Evolutionary conservation across 345 rosid genomes (phyloP).

Genomic region (Eucalyptus cloeziana): DNA sequence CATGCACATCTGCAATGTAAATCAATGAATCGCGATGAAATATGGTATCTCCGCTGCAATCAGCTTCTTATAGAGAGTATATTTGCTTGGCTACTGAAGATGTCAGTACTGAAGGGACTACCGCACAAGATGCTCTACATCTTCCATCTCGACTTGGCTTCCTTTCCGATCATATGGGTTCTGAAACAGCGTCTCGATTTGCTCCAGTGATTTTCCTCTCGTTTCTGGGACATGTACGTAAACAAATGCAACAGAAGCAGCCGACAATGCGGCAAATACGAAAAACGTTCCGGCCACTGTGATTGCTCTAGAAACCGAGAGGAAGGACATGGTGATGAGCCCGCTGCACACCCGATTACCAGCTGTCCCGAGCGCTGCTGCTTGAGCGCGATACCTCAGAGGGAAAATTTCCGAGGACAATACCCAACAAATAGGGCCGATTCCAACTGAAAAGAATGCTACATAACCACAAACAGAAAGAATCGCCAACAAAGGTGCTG

Average conservation of each 20-base stretch:
- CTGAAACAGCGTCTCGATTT: conserved; percentile 37
- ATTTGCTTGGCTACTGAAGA: background rate
- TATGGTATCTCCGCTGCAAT: background rate
- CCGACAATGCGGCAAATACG: conserved; percentile 31
- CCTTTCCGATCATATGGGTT: background rate
- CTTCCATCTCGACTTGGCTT: background rate
- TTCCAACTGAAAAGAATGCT: conserved; percentile 56
- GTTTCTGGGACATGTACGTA: conserved; percentile 47
- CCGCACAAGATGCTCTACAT: background rate
- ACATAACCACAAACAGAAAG: conserved; percentile 41
- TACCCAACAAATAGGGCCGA: conserved; percentile 66
- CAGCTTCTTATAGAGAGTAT: accelerated
- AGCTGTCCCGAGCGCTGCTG: conserved; percentile 48
- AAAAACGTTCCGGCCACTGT: conserved; percentile 54
- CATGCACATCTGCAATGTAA: background rate
- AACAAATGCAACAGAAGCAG: conserved; percentile 49
- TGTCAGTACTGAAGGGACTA: background rate
- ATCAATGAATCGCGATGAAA: background rate
- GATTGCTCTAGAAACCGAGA: conserved; percentile 35
- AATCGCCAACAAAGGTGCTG: conserved; percentile 12
- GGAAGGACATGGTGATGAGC: conserved; percentile 59
- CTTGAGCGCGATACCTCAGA: conserved; percentile 50
- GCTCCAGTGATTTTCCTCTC: conserved; percentile 56
- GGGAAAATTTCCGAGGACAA: conserved; percentile 58
- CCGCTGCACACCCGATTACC: conserved; percentile 58